Evolutionary conservation across 2,329 filamentous ascomycete genomes (phyloP), one percentile per base, ranked within the genome.

Genomic region (Colletotrichum spinosum): DNA sequence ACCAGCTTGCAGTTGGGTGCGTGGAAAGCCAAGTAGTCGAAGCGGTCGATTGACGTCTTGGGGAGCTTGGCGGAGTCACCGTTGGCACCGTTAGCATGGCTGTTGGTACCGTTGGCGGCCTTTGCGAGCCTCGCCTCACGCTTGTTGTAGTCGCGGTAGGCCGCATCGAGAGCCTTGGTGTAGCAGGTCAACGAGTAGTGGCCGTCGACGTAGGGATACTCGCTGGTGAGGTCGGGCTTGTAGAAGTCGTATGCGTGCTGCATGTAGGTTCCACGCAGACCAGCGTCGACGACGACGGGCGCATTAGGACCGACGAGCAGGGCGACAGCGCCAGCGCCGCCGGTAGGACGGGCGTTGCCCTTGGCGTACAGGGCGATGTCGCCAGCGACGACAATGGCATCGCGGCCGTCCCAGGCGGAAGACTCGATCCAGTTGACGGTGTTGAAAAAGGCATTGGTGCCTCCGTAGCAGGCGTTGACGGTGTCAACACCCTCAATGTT

Each of bases 311-410:
- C 92, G 72, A 95, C 86, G 71, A 95, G 83, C 84, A 95, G 86
- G 74, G 92, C 92, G 67, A 95, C 90, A 69, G 86, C 90, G 72
- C 92, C 92, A 71, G 90, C 92, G 80, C 92, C 92, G 74, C 92
- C 92, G 50, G 92, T 94, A 55, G 92, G 92, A 70, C 92, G 90
- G 67, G 92, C 92, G 77, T 89, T 88, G 71, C 92, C 92, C 85
- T 94, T 93, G 78, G 92, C 92, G 76, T 95, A 95, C 65, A 95
- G 87, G 65, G 92, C 92, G 82, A 95, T 95, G 77, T 95, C 92
- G 73, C 91, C 92, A 61, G 91, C 88, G 63, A 94, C 86, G 48
- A 94, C 92, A 72, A 94, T 90, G 72, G 88, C 92, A 76, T 95
- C 89, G 67, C 92, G 88, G 73, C 92, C 92, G 76, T 96, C 92